Base-by-base conservation (phyloP, 257 asterid species). In the Mitragyna speciosa region DNA sequence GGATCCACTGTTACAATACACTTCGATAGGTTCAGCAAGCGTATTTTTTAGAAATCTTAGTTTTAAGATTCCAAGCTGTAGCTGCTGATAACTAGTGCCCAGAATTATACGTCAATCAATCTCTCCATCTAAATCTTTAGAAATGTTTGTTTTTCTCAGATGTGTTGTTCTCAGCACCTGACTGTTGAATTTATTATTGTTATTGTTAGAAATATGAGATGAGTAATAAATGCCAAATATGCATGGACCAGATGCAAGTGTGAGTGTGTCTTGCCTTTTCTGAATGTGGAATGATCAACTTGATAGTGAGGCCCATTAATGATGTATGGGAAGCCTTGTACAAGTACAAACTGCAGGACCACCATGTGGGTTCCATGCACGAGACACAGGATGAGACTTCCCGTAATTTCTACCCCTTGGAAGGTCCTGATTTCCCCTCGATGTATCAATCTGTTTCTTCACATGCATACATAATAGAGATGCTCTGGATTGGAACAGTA, bases 161-260 rank as follows among this genome's bases (percentile, higher is more conserved):
- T 81, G 72, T 77, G 82, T 71, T 85, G 83, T 80, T 80, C 85
- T 77, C 81, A 78, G 86, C 78, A 83, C 73, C 83, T 83, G 84
- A 75, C 81, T 83, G 80, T 83, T 83, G 88, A 83, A 83, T 87
- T 84, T 80, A 82, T 84, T 80, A 59, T 82, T 84, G 79, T 82
- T 78, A 78, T 75, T 83, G 78, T 80, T 84, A 81, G 80, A 78
- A 78, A 78, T 54, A 71, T 64, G 82, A 83, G 84, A 85, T 77
- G 87, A 77, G 72, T 82, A 83, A 85, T 87, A 87, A 87, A 83
- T 85, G 88, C 87, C 83, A 75, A 73, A 83, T 82, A 77, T 79
- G 86, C 80, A 84, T 79, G 80, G 87, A 76, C 87, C 83, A 85
- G 59, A 65, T 82, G 65, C 80, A 69, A 81, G 79, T 75, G 83